A percentile compares a stretch with the other conserved stretches of the same genome.
These are phyloP conservation scores for Kuraishia piskuri DNA, from an alignment of 805 yeast species.

Conservation along the genomic window DNA sequence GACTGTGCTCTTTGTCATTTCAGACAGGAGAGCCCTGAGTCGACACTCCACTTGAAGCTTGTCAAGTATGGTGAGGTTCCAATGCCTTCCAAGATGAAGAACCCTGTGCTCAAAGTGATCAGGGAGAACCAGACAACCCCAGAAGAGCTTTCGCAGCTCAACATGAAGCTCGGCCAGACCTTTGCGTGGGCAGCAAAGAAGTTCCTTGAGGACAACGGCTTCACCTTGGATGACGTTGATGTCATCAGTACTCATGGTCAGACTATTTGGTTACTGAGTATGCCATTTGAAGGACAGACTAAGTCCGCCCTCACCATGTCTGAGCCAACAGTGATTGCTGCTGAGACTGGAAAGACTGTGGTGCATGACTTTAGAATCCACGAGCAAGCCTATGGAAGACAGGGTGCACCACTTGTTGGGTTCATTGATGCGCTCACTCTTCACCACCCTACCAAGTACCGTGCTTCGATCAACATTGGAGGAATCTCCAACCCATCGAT, in stretches of 20 bases:
- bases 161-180: constrained; percentile 7
- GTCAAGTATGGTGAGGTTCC: constrained; percentile 9
- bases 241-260: constrained; percentile 19
- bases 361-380: constrained; percentile 16
- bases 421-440: constrained; percentile 17
- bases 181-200: constrained; percentile 7
- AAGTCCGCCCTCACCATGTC: constrained; percentile 15
- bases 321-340: constrained; percentile 14
- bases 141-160: constrained; percentile 9
- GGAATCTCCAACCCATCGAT: constrained; percentile 19
- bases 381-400: constrained; percentile 19
- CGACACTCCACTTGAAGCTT: constrained; percentile 7
- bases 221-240: constrained; percentile 9
- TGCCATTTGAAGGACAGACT: constrained; percentile 6
- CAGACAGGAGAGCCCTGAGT: constrained; percentile 4
- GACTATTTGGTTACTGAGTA: constrained; percentile 16
- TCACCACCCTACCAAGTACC: constrained; percentile 12
- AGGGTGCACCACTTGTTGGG: constrained; percentile 20
- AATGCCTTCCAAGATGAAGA: constrained; percentile 7
- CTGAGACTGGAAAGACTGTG: constrained; percentile 10
- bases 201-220: background rate
- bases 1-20: constrained; percentile 10
- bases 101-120: constrained; percentile 5
- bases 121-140: constrained; percentile 8
- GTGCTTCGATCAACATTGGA: constrained; percentile 19